Conservation (phyloP, 163 green algal species). For the Chloromonas sp. region DNA sequence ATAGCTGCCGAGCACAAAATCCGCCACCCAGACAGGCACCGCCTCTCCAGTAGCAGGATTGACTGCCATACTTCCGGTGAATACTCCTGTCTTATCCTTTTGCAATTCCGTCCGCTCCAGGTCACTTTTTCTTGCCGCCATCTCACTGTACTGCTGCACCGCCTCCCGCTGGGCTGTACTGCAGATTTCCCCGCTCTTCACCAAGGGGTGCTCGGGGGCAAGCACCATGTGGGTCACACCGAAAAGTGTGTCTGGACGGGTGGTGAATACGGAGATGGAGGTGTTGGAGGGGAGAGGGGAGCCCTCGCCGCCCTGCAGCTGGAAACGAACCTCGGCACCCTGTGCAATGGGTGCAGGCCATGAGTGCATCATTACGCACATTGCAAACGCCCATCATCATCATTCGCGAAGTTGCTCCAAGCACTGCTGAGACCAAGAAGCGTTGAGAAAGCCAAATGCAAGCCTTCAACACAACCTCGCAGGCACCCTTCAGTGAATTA, state of each 20-base stretch:
- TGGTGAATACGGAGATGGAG: constrained; percentile 48
- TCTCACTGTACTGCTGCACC: constrained; percentile 58
- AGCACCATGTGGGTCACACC: constrained; percentile 96
- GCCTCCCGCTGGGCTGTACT: not conserved
- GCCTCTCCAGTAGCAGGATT: constrained; percentile 79
- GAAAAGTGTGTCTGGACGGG: constrained; percentile 89
- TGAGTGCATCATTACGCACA: too few relatives aligned
- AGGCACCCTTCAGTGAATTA: too few relatives aligned
- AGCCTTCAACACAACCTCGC: too few relatives aligned
- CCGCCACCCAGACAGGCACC: constrained; percentile 92
- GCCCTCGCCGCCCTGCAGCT: constrained; percentile 35
- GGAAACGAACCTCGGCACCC: constrained; percentile 63
- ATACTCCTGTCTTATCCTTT: constrained; percentile 91
- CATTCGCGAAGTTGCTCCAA: too few relatives aligned
- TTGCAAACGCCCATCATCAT: too few relatives aligned
- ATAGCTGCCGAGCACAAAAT: constrained; percentile 95
- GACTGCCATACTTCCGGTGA: constrained; percentile 74
- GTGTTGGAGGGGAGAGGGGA: constrained; percentile 61
- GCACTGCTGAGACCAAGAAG: too few relatives aligned
- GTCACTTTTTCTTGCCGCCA: constrained; percentile 80
- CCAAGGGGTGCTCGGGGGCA: constrained; percentile 90
- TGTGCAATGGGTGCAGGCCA: constrained; percentile 3
- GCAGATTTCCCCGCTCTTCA: constrained; percentile 27
- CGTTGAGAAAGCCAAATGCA: too few relatives aligned
- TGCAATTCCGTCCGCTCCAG: constrained; percentile 86